phyloP scores from a whole-genome alignment of 1,139 yeast species.

The Arxiozyma slooffiae region DNA sequence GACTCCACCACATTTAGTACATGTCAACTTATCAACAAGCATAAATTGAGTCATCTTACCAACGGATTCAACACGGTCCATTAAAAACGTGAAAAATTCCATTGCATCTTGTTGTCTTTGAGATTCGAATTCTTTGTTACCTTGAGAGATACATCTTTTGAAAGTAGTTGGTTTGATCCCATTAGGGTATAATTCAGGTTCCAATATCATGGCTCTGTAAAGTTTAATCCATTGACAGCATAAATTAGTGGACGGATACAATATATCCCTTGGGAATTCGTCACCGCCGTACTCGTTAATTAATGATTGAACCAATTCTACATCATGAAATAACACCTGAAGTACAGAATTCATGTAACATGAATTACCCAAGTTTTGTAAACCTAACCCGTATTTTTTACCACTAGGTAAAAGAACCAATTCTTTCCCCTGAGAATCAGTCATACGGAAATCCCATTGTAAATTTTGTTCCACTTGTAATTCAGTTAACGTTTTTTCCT shows the following conservation, averaged over 20 bases:
- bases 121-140: conserved; percentile 77
- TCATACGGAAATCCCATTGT: conserved; percentile 86
- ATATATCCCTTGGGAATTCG: conserved; percentile 29
- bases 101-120: conserved; percentile 92
- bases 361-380: conserved; percentile 83
- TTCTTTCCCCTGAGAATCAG: conserved; percentile 59
- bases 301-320: conserved; percentile 17
- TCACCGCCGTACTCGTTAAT: conserved; percentile 12
- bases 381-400: conserved; percentile 49
- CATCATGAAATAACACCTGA: conserved; percentile 52
- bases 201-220: conserved; percentile 65
- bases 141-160: conserved; percentile 69
- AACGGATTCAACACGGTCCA: conserved; percentile 47
- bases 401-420: conserved; percentile 55
- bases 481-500: conserved; percentile 79
- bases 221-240: conserved; percentile 65
- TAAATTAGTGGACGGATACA: conserved; percentile 57
- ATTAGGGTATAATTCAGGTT: conserved; percentile 49
- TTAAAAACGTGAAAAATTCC: conserved; percentile 67
- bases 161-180: conserved; percentile 74
- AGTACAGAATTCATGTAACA: conserved; percentile 80
- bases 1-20: conserved; percentile 54
- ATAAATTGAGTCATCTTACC: conserved; percentile 41
- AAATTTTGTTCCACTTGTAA: conserved; percentile 84
- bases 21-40: conserved; percentile 54